These are phyloP conservation scores for Ustilago xerochloae DNA, from an alignment of 1,284 basidiomycete genomes.

Conservation along the genomic window DNA sequence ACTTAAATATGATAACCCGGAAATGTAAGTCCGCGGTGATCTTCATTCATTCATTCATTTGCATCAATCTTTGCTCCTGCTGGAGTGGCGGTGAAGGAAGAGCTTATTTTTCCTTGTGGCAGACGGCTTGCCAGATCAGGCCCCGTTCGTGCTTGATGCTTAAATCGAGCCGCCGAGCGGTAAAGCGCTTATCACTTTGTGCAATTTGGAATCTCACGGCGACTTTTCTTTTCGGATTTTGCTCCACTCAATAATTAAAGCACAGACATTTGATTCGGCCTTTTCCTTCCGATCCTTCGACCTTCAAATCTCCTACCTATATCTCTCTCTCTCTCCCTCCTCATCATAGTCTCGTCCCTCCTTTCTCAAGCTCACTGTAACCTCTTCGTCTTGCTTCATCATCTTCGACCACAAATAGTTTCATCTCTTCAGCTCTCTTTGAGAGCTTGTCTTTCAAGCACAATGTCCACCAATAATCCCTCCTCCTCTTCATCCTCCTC, in stretches of 20 bases:
- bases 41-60: background rate
- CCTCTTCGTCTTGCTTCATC: background rate
- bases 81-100: background rate
- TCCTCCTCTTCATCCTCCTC: slow-evolving; percentile 8
- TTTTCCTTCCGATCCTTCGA: background rate
- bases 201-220: background rate
- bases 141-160: too few species aligned
- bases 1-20: background rate
- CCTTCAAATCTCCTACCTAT: too few species aligned
- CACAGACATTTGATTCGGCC: background rate
- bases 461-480: slow-evolving; percentile 9
- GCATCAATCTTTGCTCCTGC: background rate
- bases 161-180: too few species aligned
- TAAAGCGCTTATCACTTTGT: background rate
- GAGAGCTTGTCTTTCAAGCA: background rate
- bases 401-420: background rate
- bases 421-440: background rate
- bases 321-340: too few species aligned
- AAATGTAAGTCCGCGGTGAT: background rate
- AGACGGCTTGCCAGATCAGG: too few species aligned
- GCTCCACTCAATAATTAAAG: background rate
- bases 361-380: too few species aligned
- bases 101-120: too few species aligned
- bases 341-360: background rate
- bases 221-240: background rate